Evolutionary conservation across 257 asterid species (phyloP), one percentile per base, ranked within the genome.

Genomic region (Lavandula angustifolia): DNA sequence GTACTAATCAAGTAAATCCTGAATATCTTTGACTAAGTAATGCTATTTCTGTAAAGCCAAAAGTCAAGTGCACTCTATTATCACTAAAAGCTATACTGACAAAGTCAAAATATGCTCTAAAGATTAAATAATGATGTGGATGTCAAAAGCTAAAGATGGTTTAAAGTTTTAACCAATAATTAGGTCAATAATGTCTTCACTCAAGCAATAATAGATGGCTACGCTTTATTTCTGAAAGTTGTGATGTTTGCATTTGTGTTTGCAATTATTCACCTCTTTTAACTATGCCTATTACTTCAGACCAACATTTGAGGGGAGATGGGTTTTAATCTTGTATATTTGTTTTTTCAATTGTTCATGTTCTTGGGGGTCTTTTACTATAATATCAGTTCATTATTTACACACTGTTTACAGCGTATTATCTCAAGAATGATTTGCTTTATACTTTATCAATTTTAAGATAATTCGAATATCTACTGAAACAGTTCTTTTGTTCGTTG

Each of bases 131-230:
- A 18, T 66, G 67, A 68, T 61, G 72, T 61, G 70, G 73, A 65
- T 62, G 79, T 72, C 29, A 48, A 75, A 72, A 69, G 78, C 67
- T 80, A 70, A 73, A 77, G 71, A 64, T 63, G 46, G 71, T 71
- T 66, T 31, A 61, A 69, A 74, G 79, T 54, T 22, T 22, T 22
- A 22, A 22, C 27, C 27, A 22, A 22, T 22, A 22, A 22, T 22
- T 22, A 22, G 27, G 27, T 22, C 27, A 22, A 22, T 22, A 22
- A 22, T 22, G 27, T 22, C 27, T 22, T 22, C 27, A 22, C 27
- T 22, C 27, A 22, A 22, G 27, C 49, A n/a, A 67, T 57, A 44
- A 57, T 54, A 66, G 74, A 60, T 55, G n/a, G 62, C 52, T 49
- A 62, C 60, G 42, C 54, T 62, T 72, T 49, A 56, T 48, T 67